phyloP scores from a whole-genome alignment of 2,329 filamentous ascomycete species.

The Colletotrichum musae region DNA sequence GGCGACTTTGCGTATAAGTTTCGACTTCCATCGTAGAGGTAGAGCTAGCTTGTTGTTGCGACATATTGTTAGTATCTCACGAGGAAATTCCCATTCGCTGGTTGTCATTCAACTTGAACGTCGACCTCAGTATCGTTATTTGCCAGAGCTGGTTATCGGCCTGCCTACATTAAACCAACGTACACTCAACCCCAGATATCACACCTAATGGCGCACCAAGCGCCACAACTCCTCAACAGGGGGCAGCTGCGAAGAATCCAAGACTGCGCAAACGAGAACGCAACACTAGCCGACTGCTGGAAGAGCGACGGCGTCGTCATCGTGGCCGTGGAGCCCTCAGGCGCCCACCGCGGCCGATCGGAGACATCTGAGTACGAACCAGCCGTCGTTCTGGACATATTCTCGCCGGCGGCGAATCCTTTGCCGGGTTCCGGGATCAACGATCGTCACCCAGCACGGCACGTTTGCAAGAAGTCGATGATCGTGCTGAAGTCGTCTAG shows the following conservation, averaged over 20 bases:
- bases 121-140: too few relatives aligned
- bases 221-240: slow-evolving; percentile 4
- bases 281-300: slow-evolving; percentile 22
- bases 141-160: too few relatives aligned
- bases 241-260: slow-evolving; percentile 8
- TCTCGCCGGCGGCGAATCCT: not conserved
- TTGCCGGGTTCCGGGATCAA: not conserved
- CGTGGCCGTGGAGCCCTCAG: not conserved
- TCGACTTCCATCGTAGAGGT: too few relatives aligned
- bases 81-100: too few relatives aligned
- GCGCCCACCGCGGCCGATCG: not conserved
- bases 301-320: not conserved
- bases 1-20: too few relatives aligned
- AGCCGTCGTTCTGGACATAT: not conserved
- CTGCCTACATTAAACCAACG: not conserved
- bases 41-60: too few relatives aligned
- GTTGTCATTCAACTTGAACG: too few relatives aligned
- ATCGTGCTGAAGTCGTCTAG: not conserved
- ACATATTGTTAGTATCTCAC: too few relatives aligned
- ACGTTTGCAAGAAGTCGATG: not conserved
- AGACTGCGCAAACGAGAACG: slow-evolving; percentile 20
- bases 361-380: not conserved
- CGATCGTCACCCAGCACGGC: not conserved
- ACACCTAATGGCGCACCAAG: not conserved
- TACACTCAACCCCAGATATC: not conserved